Conservation (phyloP, 805 yeast species). For the Ascoidea asiatica region DNA sequence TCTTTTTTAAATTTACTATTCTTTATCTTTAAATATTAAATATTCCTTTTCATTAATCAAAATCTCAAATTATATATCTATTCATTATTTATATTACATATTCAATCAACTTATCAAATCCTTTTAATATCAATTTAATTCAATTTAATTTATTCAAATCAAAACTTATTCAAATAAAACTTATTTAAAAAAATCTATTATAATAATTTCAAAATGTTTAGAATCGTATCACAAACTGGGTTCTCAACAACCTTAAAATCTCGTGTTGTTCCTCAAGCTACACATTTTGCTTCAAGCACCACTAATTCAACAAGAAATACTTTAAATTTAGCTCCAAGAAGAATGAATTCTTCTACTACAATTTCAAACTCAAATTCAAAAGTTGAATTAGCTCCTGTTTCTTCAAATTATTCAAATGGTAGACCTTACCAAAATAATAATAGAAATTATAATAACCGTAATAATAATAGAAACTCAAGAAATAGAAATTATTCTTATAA, state of each 20-base stretch:
- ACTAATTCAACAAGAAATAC: background rate
- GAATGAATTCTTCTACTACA: slow-evolving; percentile 6
- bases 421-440: slow-evolving; percentile 10
- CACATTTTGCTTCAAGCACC: slow-evolving; percentile 6
- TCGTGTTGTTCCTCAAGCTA: slow-evolving; percentile 9
- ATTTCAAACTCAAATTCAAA: background rate
- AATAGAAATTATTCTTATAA: slow-evolving; percentile 1
- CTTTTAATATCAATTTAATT: too few species aligned
- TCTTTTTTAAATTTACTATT: too few species aligned
- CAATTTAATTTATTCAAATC: too few species aligned
- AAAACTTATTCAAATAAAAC: too few species aligned
- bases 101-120: too few species aligned
- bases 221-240: slow-evolving; percentile 8
- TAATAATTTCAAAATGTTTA: slow-evolving; percentile 3
- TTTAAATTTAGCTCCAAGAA: slow-evolving; percentile 7
- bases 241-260: slow-evolving; percentile 6
- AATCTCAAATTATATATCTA: too few species aligned
- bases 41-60: too few species aligned
- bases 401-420: slow-evolving; percentile 2
- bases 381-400: background rate
- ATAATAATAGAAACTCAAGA: slow-evolving; percentile 15
- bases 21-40: too few species aligned
- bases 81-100: too few species aligned
- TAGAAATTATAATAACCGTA: slow-evolving; percentile 10
- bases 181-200: too few species aligned